These are phyloP conservation scores for Peribolospora baueri DNA, from an alignment of 768 basidiomycete species.

Conservation along the genomic window DNA sequence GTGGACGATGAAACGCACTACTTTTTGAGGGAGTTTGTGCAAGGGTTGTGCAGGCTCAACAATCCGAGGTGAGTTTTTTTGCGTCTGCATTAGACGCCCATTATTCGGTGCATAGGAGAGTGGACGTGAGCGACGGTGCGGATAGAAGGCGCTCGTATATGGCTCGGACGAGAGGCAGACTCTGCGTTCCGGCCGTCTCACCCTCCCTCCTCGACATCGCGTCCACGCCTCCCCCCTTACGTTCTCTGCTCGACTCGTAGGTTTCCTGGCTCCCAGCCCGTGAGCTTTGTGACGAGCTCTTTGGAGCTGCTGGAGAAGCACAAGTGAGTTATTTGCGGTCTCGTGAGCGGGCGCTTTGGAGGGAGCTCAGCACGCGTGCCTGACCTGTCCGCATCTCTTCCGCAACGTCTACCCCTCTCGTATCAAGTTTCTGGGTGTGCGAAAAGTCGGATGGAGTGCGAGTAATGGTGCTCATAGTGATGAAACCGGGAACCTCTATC, in stretches of 20 bases:
- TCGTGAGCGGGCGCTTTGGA: background rate
- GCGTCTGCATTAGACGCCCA: background rate
- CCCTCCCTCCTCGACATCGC: background rate
- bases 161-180: background rate
- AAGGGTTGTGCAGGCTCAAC: conserved; percentile 6
- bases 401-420: background rate
- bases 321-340: conserved; percentile 33
- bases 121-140: background rate
- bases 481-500: conserved; percentile 25
- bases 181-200: background rate
- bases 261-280: conserved; percentile 88
- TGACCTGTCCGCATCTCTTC: background rate
- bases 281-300: conserved; percentile 55
- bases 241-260: conserved; percentile 20
- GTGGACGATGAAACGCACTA: too few relatives aligned
- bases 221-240: background rate
- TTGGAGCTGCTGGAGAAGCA: conserved; percentile 50
- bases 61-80: background rate
- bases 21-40: conserved; percentile 8
- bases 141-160: background rate
- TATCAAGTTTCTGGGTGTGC: conserved; percentile 81
- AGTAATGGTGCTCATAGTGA: conserved; percentile 58
- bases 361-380: background rate
- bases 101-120: too few relatives aligned
- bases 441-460: conserved; percentile 95